Base-by-base conservation (phyloP, 2,329 filamentous ascomycete genomes). In the Pseudopithomyces maydicus region DNA sequence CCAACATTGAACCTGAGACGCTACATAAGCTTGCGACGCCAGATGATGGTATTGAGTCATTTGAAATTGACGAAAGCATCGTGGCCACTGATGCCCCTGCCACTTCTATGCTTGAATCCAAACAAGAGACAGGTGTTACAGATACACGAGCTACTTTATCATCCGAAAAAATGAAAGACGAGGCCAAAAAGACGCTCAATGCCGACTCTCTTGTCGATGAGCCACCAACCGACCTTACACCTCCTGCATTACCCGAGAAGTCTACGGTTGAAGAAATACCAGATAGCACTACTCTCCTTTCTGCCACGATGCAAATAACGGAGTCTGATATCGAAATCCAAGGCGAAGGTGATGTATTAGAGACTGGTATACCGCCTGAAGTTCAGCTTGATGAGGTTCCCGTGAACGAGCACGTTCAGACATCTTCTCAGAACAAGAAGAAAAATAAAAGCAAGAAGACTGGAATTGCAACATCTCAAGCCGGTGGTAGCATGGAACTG, bases 111-210 rank as follows among this genome's bases (percentile, higher is more conserved):
- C 23, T 29, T 19, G 22, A 22, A 14, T 17, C 22, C 41, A 6
- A 32, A 12, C 46, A 55, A 39, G 22, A 42, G 10, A n/a, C 48
- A 12, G 35, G 46, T 6, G 38, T n/a, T n/a, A n/a, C 61, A 20
- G 59, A 50, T 6, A 50, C 47, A 8, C 36, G 46, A 52, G 54
- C 32, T 26, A 54, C 12, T 11, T 58, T 26, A 59, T 60, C 3
- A 65, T 66, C 55, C 65, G 69, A 66, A 10, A 69, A 64, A 61
- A 72, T 73, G 55, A 70, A 73, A 47, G 61, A 56, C 5, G 72
- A 70, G 64, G 54, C 38, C 17, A 50, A 43, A 41, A 41, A 46
- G 12, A 56, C 49, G 14, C 46, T 54, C 22, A 22, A 43, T 2
- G 14, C 32, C 22, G 55, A 61, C 53, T n/a, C 46, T 14, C 19